Percentiles rank a stretch among this genome's conserved stretches.
Conservation (phyloP, 2,329 filamentous ascomycete genomes). For the Xylaria sp. region DNA sequence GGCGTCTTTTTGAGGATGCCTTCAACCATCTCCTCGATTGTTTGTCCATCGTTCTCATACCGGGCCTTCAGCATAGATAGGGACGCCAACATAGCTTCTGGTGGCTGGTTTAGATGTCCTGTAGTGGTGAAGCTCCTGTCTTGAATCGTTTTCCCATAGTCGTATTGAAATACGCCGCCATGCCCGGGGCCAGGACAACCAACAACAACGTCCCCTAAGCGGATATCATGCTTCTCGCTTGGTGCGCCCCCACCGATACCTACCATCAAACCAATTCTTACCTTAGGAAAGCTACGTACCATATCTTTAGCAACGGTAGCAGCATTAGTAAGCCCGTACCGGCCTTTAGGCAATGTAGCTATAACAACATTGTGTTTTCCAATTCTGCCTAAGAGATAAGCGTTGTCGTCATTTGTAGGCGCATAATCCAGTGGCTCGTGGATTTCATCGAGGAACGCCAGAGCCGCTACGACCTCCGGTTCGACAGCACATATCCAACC, state of each 20-base stretch:
- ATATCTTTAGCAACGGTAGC: conserved; percentile 32
- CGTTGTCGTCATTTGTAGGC: conserved; percentile 28
- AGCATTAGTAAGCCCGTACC: conserved; percentile 32
- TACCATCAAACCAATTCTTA: conserved; percentile 38
- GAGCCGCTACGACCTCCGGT: conserved; percentile 43
- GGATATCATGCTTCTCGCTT: conserved; percentile 35
- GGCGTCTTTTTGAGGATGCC: conserved; percentile 29
- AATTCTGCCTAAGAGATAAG: conserved; percentile 38
- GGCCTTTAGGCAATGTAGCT: conserved; percentile 30
- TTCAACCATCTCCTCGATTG: conserved; percentile 35
- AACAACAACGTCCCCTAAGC: conserved; percentile 39
- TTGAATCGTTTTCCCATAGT: conserved; percentile 35
- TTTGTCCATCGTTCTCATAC: conserved; percentile 20
- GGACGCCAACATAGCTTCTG: background rate
- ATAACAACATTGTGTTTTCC: conserved; percentile 42
- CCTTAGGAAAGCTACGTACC: conserved; percentile 31
- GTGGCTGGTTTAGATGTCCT: conserved; percentile 11
- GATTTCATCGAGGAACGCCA: conserved; percentile 43
- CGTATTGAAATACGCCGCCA: conserved; percentile 38
- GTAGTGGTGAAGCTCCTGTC: conserved; percentile 21
- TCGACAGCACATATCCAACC: conserved; percentile 49
- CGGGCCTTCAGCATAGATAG: conserved; percentile 27
- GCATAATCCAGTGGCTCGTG: conserved; percentile 35
- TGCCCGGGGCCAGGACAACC: conserved; percentile 22
- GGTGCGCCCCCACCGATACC: conserved; percentile 38